These are phyloP conservation scores for Rauvolfia tetraphylla DNA, from an alignment of 257 asterid genomes.

Conservation along the genomic window DNA sequence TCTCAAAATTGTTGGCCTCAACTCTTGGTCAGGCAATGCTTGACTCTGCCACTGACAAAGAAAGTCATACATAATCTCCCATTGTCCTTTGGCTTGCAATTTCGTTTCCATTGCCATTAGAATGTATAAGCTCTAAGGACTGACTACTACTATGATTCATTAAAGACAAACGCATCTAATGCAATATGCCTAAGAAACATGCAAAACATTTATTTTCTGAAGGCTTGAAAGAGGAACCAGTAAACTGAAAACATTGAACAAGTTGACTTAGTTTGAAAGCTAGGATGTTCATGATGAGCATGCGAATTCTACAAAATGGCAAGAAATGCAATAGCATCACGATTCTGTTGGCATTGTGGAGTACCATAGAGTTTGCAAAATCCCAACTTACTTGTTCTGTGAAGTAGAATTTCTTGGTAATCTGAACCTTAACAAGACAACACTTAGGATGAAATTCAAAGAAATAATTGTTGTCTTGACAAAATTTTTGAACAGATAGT, in stretches of 20 bases:
- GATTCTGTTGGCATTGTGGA: not conserved
- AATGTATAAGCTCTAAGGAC: not conserved
- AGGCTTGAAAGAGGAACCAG: not conserved
- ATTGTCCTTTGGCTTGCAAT: too few species aligned
- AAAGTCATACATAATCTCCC: too few species aligned
- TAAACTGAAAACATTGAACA: not conserved
- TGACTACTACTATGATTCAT: not conserved
- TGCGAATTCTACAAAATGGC: not conserved
- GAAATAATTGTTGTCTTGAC: not conserved
- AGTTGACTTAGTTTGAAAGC: not conserved
- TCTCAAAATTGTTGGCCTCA: too few species aligned
- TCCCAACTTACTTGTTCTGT: not conserved
- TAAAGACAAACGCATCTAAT: not conserved
- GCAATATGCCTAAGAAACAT: not conserved
- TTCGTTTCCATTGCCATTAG: too few species aligned
- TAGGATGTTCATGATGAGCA: not conserved
- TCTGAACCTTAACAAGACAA: not conserved
- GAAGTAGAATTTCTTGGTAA: not conserved
- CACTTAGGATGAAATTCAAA: not conserved
- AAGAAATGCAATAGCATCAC: not conserved
- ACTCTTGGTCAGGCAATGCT: too few species aligned
- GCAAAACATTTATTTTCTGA: not conserved
- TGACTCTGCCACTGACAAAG: too few species aligned
- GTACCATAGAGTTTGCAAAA: not conserved
- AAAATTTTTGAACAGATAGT: not conserved